Conservation (phyloP, 345 rosid species). For the Salix caprea region DNA sequence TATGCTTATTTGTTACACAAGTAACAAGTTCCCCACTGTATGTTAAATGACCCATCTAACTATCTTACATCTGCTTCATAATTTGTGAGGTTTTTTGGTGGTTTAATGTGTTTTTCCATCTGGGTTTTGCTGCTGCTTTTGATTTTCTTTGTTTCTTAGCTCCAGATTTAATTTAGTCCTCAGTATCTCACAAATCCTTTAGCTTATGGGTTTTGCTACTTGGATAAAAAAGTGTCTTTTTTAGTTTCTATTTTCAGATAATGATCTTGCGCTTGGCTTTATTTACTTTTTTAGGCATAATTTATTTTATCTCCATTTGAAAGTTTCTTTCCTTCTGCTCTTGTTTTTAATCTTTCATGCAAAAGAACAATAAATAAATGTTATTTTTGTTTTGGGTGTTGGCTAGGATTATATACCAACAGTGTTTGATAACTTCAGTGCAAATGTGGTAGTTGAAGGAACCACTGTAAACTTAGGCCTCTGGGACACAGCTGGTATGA, state of each 20-base stretch:
- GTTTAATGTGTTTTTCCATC: slow-evolving; percentile 27
- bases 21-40: slow-evolving; percentile 84
- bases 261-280: neutral
- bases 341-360: neutral
- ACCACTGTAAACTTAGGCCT: slow-evolving; percentile 91
- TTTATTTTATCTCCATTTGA: neutral
- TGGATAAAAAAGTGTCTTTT: neutral
- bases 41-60: slow-evolving; percentile 21
- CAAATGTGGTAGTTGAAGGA: slow-evolving; percentile 90
- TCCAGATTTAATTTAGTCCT: slow-evolving; percentile 6
- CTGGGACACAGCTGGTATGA: slow-evolving; percentile 97
- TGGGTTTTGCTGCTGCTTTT: slow-evolving; percentile 43
- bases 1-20: slow-evolving; percentile 82
- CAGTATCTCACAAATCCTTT: neutral
- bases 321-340: neutral
- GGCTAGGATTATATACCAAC: slow-evolving; percentile 94
- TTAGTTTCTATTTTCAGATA: slow-evolving; percentile 1
- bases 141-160: slow-evolving; percentile 10
- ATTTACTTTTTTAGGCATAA: neutral
- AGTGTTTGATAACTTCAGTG: slow-evolving; percentile 96
- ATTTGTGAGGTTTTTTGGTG: slow-evolving; percentile 2
- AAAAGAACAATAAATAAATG: neutral
- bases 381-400: slow-evolving; percentile 18
- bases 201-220: neutral
- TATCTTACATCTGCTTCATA: slow-evolving; percentile 2